phyloP scores from a whole-genome alignment of 2,329 filamentous ascomycete genomes.

The Botrytis fragariae region DNA sequence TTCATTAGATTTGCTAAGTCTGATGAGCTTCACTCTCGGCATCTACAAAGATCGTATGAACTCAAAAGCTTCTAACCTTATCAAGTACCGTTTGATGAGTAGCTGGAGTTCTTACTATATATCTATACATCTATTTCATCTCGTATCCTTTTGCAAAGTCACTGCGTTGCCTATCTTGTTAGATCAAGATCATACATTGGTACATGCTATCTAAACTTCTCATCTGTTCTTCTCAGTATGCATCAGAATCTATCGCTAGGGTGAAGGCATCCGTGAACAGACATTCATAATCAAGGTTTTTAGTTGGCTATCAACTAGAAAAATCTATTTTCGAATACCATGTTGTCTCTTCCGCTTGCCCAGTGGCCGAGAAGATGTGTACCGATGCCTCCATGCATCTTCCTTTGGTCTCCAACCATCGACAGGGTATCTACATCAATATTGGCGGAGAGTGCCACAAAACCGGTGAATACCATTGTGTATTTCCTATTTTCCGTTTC shows the following conservation, averaged over 20 bases:
- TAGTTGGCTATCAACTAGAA: not conserved
- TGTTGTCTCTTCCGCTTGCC: no score
- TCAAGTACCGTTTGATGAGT: not conserved
- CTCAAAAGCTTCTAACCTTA: not conserved
- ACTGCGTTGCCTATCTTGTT: not conserved
- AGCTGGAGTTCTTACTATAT: not conserved
- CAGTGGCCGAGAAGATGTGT: not conserved
- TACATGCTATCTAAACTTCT: not conserved
- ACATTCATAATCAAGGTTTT: not conserved
- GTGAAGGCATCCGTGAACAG: not conserved
- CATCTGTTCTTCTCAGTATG: not conserved
- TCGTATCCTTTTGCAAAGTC: not conserved
- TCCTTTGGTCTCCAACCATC: not conserved
- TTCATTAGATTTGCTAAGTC: not conserved
- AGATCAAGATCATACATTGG: not conserved
- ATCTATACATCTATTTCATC: conserved; percentile 6
- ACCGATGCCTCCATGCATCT: not conserved
- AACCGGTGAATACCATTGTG: not conserved
- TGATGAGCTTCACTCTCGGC: not conserved
- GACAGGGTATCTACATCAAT: not conserved
- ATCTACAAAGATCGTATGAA: not conserved
- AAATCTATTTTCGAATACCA: not conserved
- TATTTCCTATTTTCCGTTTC: not conserved
- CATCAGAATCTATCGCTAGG: not conserved
- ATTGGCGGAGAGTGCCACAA: not conserved